phyloP scores from a whole-genome alignment of 2,329 filamentous ascomycete species.

The Claviceps purpurea region DNA sequence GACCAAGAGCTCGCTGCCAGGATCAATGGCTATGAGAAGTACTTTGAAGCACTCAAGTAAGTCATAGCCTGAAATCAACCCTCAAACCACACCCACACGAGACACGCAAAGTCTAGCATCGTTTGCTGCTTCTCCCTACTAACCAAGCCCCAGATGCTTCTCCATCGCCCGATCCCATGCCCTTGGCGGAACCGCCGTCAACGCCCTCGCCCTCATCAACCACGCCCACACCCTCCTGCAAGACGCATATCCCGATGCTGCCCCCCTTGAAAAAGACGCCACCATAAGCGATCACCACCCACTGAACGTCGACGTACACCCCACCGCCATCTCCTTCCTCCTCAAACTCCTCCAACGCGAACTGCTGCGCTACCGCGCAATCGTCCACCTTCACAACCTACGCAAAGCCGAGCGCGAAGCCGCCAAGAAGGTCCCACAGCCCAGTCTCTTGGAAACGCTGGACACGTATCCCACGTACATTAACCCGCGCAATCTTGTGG shows the following conservation, averaged over 20 bases:
- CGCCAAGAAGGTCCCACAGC: constrained; percentile 8
- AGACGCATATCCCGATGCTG: constrained; percentile 31
- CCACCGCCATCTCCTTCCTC: constrained; percentile 44
- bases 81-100: not conserved
- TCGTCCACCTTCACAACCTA: constrained; percentile 69
- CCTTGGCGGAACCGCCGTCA: constrained; percentile 55
- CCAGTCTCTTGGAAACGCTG: constrained; percentile 61
- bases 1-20: constrained; percentile 65
- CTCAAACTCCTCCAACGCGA: constrained; percentile 52
- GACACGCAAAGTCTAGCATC: not conserved
- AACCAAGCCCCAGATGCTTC: constrained; percentile 39
- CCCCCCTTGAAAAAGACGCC: constrained; percentile 22
- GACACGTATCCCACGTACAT: constrained; percentile 62
- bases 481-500: constrained; percentile 68
- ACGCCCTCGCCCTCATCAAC: constrained; percentile 74
- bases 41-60: constrained; percentile 82
- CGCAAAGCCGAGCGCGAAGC: constrained; percentile 34
- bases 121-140: not conserved
- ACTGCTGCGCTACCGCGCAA: constrained; percentile 67
- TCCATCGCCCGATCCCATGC: constrained; percentile 77
- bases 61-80: constrained; percentile 13
- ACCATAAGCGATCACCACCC: constrained; percentile 7
- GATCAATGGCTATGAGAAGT: constrained; percentile 63
- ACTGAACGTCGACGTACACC: constrained; percentile 58
- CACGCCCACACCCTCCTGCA: constrained; percentile 53